Evolutionary conservation across 2,329 filamentous ascomycete species (phyloP), one percentile per base, ranked within the genome.

Genomic region (Pseudogymnoascus sp.): DNA sequence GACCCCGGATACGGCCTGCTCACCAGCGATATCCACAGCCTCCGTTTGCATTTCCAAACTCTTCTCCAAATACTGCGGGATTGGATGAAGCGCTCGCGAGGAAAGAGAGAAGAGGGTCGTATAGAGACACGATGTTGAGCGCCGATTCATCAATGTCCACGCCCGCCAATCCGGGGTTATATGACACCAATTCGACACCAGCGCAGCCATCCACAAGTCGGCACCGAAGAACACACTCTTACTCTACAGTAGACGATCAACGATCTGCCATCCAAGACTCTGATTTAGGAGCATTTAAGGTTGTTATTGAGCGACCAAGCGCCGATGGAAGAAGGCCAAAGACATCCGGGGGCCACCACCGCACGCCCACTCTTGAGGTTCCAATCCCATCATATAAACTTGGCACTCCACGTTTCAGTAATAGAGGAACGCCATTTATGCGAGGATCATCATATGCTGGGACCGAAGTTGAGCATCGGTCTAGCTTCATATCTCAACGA

Each of bases 371-470:
- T 37, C 79, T 96, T 60, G 84, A 92, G 68, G 83, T 93, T 45
- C 81, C 86, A 21, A 96, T 96, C 60, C 92, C 93, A 37, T 88
- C 90, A 63, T 96, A 93, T 80, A 87, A 88, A 67, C 79, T 97
- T 63, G 93, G 92, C 11, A 89, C 88, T 1, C 91, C 91, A 16
- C 85, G 86, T 63, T 96, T 96, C 74, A 93, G 88, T 66, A 77
- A 84, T 61, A 83, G 83, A 68, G 91, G 91, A 9, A 92, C 88
- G 2, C 86, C 90, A 2, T 83, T 91, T 65, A 80, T 97, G 66
- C 87, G 90, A 65, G 89, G 87, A 67, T 96, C 93, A n/a, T 87
- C 88, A 14, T 90, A 91, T 73, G 84, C 87, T 3, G 89, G 90
- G 3, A 88, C 90, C 2, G 88, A 85, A 5, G 90, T 93, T 61